Evolutionary conservation across 2,329 filamentous ascomycete genomes (phyloP), one percentile per base, ranked within the genome.

Genomic region (Harringtonia aguacate): DNA sequence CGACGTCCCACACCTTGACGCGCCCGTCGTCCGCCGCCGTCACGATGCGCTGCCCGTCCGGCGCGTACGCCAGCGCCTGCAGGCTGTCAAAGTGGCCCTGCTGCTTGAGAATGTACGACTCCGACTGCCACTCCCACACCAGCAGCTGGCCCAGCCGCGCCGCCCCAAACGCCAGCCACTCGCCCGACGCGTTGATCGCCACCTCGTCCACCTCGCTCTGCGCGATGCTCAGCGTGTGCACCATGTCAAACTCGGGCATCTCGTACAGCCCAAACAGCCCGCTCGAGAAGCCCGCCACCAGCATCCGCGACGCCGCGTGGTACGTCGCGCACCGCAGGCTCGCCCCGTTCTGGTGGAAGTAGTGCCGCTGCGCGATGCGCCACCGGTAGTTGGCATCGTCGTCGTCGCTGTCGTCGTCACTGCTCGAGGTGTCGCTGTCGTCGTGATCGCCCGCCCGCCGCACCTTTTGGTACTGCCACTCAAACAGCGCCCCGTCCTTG

Each of bases 81-180:
- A 97, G 89, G 3, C 87, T 84, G 60, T 98, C 92, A 52, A 95
- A 89, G 63, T 98, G 92, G 0, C 90, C 92, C 62, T 97, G 92
- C 58, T 98, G 92, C 65, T 98, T 98, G 39, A 98, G 70, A 46
- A 98, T 94, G 62, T 98, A 98, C 7, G 90, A 97, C 63, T 98
- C 94, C 0, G 92, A 98, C 60, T 97, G 90, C 89, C 94, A 98
- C 61, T 98, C 92, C 92, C 92, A 98, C 4, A 98, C 92, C 4
- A 98, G 68, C n/a, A 98, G 71, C 59, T 98, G 92, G 1, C 94
- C 94, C 6, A 95, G 73, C 56, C 94, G 94, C 2, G 92, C 94
- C 1, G 94, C 92, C 14, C 90, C 92, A 61, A 98, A 95, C 0
- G 94, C 94, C 20, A 98, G 69, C 92, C 92, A 98, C 66, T 97